Evolutionary conservation across 2,329 filamentous ascomycete species (phyloP), one percentile per base, ranked within the genome.

Genomic region (Ceratocystis eucalypticola): DNA sequence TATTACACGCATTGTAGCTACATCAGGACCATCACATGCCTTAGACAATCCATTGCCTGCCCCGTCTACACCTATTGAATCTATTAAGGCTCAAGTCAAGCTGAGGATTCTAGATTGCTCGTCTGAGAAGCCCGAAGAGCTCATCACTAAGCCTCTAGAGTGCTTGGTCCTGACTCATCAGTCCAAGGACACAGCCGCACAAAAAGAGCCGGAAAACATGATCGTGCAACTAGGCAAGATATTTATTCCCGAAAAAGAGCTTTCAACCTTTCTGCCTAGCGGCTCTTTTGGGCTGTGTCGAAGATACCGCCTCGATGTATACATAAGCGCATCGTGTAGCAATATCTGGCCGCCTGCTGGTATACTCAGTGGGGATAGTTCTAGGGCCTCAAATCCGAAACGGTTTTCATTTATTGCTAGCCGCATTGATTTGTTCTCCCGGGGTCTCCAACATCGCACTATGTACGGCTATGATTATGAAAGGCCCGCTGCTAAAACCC

Each of bases 311-410:
- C 71, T 84, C 15, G 74, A 76, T 22, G 73, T 84, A 48, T 81
- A 84, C 70, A 73, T 85, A 17, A 80, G 82, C 70, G 79, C 81
- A 7, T 77, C 77, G 5, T 77, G 77, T 57, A 77, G 78, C 65
- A 73, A 75, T 10, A 74, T 74, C 46, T 85, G 82, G 82, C 82
- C 82, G 2, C 82, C 82, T 0, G 71, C 79, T 15, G 77, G 79
- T 28, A 70, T 37, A 69, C 72, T 63, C 15, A 37, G 62, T 6
- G 45, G 59, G 7, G 25, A 53, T 6, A 10, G 20, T 5, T 20
- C 48, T 20, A 41, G 63, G 61, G 53, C 44, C 25, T 66, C 61
- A 62, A 64, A 20, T 28, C 53, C 44, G 50, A 46, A 50, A 55
- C 48, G 28, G 45, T 64, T 53, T 41, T 61, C 65, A 30, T 69